Percentiles rank a stretch among this genome's conserved stretches.
Conservation (phyloP, 805 yeast species). For the Candida andamanensis region DNA sequence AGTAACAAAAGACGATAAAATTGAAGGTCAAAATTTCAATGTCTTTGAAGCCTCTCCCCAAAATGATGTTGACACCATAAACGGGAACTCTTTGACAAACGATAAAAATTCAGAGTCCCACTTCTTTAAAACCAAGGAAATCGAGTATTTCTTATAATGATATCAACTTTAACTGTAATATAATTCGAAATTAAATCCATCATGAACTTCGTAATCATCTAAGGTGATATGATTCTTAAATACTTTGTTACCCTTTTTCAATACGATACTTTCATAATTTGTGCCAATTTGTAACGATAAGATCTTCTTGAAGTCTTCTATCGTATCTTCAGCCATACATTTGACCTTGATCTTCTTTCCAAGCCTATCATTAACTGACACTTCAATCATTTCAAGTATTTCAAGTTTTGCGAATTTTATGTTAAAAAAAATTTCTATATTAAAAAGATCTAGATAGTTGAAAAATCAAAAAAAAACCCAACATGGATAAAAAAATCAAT, state of each 20-base stretch:
- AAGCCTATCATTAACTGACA: constrained; percentile 48
- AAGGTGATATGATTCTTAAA: constrained; percentile 85
- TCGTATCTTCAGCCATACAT: constrained; percentile 77
- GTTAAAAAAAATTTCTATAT: too few relatives aligned
- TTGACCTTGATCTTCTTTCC: constrained; percentile 88
- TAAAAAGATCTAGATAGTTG: not conserved
- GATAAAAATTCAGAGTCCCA: constrained; percentile 2
- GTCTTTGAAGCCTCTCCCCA: constrained; percentile 98
- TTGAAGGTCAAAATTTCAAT: constrained; percentile 67
- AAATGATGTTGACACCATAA: constrained; percentile 56
- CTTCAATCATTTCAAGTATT: constrained; percentile 30
- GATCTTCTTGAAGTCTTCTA: constrained; percentile 87
- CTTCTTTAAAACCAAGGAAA: constrained; percentile 24
- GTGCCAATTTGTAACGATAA: constrained; percentile 82
- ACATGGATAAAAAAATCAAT: not conserved
- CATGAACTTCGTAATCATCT: constrained; percentile 92
- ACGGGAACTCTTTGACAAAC: constrained; percentile 33
- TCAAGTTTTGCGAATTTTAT: too few relatives aligned
- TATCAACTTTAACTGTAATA: constrained; percentile 45
- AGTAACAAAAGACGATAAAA: constrained; percentile 11
- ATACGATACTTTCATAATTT: constrained; percentile 54
- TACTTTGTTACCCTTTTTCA: constrained; percentile 81
- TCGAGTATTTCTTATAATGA: constrained; percentile 47
- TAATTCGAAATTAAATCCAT: constrained; percentile 81
- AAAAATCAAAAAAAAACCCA: constrained; percentile 1